These are phyloP conservation scores for Leccinum fallax DNA, from an alignment of 1,284 basidiomycete species.

Conservation along the genomic window DNA sequence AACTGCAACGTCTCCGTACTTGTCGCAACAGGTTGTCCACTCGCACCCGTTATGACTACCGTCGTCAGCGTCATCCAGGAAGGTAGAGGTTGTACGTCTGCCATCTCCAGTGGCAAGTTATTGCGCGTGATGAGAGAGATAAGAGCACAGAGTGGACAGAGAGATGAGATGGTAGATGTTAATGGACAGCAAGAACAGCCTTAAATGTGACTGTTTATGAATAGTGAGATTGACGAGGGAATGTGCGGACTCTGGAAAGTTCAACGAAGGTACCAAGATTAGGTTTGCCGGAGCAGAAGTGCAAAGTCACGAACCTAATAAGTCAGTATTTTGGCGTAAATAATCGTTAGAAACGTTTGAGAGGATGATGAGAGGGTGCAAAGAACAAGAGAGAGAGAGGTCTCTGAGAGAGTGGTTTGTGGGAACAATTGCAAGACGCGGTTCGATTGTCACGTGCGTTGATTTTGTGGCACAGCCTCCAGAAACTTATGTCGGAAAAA, in stretches of 20 bases:
- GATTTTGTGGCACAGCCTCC: conserved; percentile 21
- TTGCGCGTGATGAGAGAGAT: conserved; percentile 4
- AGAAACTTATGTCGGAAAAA: no score
- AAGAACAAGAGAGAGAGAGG: conserved; percentile 5
- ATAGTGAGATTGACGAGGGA: conserved; percentile 24
- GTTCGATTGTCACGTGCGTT: conserved; percentile 38
- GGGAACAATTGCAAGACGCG: conserved; percentile 28
- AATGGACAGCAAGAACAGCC: conserved; percentile 5
- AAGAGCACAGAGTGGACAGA: conserved; percentile 7
- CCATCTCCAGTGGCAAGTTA: conserved; percentile 28
- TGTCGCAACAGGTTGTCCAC: conserved; percentile 53
- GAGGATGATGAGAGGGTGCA: conserved; percentile 12
- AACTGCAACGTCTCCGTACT: conserved; percentile 54
- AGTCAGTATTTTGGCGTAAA: conserved; percentile 11
- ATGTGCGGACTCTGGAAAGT: conserved; percentile 22
- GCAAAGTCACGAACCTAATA: conserved; percentile 13
- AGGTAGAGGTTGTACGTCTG: conserved; percentile 61
- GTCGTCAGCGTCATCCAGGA: conserved; percentile 64
- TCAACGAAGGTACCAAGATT: not conserved
- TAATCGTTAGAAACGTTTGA: conserved; percentile 22
- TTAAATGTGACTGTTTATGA: conserved; percentile 2
- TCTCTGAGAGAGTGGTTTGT: conserved; percentile 22
- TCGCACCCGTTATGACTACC: conserved; percentile 50
- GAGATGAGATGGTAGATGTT: conserved; percentile 3
- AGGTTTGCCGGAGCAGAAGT: not conserved